Evolutionary conservation across 805 yeast genomes (phyloP).

Genomic region (Maudiozyma turicensis): DNA sequence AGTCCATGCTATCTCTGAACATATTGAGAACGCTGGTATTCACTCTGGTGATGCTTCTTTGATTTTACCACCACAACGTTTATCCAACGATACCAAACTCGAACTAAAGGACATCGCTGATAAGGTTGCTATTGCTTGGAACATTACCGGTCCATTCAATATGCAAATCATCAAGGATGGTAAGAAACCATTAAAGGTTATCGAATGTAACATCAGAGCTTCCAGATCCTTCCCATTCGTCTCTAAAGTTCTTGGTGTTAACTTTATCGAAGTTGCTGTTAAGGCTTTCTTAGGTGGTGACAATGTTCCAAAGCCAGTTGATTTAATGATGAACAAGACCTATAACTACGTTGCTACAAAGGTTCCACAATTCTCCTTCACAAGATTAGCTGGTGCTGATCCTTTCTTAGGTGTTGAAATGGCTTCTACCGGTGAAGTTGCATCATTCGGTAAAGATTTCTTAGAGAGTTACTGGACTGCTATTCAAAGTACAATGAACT

Average conservation of each 20-base stretch:
- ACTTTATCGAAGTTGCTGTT: constrained; percentile 92
- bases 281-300: constrained; percentile 66
- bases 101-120: constrained; percentile 83
- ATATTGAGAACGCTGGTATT: constrained; percentile 96
- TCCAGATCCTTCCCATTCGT: constrained; percentile 99
- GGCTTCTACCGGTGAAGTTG: constrained; percentile 99
- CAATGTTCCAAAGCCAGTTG: constrained; percentile 66
- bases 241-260: constrained; percentile 89
- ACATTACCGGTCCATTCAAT: constrained; percentile 95
- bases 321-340: constrained; percentile 59
- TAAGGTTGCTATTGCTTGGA: constrained; percentile 90
- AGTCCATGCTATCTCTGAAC: constrained; percentile 95
- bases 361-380: constrained; percentile 97
- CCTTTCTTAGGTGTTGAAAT: constrained; percentile 98
- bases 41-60: constrained; percentile 98
- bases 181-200: constrained; percentile 73
- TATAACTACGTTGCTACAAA: constrained; percentile 89
- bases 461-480: constrained; percentile 97
- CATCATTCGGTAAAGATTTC: constrained; percentile 83
- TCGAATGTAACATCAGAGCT: constrained; percentile 97
- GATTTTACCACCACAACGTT: constrained; percentile 80
- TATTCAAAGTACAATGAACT: constrained; percentile 94
- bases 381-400: constrained; percentile 98
- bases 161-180: constrained; percentile 89
- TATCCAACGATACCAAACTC: constrained; percentile 53